Base-by-base conservation (phyloP, 2,329 filamentous ascomycete genomes). In the Xylaria multiplex region DNA sequence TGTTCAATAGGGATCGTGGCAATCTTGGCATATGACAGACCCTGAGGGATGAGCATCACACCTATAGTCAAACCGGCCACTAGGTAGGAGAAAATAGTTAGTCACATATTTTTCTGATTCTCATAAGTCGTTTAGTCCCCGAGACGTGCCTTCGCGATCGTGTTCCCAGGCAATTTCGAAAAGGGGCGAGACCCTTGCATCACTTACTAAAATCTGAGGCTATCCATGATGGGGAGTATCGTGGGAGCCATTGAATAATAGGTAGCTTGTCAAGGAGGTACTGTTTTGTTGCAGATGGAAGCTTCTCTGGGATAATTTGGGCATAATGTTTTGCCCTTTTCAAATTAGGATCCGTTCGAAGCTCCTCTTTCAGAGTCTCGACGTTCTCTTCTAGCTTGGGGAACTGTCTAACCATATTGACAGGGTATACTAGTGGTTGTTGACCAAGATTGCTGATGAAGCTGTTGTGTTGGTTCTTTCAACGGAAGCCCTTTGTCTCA, bases 191-290 rank as follows among this genome's bases (percentile, higher is more conserved):
- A 24, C n/a, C 19, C 2, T 27, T 22, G 35, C 16, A 16, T 54
- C 27, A 68, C 70, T 64, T 67, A 70, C 70, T 85, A 11, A 85
- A 75, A 72, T 91, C 88, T 72, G 87, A 86, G 19, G 87, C 65
- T 1, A 90, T 73, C 88, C 88, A 91, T 81, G 82, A 78, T 5
- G 81, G 83, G 19, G 87, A 82, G 75, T 91, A 91, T 52, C 81
- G 81, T 11, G 88, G 87, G 0, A 90, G 79, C 88, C 88, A 91
- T 56, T 86, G 83, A 8, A 87, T 77, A 48, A 90, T 85, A 1
- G 88, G 88, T 2, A 88, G 78, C 73, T 90, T 90, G 67, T 88
- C 86, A 40, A 83, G 66, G 6, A 86, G 77, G 71, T 91, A 90
- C 56, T 87, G 82, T 5, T 76, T 80, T 1, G 86, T 78, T 8